Conservation (phyloP, 305 asterid species). For the Fraxinus dipetala region DNA sequence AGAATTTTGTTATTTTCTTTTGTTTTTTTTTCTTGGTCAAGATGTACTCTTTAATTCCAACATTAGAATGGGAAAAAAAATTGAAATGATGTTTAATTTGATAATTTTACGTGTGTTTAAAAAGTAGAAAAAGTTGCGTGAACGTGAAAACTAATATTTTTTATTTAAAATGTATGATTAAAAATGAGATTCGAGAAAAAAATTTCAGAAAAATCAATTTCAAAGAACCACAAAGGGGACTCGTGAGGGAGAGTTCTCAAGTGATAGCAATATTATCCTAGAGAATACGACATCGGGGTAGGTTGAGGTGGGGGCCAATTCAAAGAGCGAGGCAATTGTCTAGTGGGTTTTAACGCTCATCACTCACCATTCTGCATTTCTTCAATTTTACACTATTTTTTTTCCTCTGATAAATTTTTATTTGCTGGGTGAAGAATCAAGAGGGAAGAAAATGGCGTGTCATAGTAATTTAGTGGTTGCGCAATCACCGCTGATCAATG, state of each 20-base stretch:
- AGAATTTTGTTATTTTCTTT: neutral
- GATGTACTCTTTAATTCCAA: neutral
- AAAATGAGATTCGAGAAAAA: too few relatives aligned
- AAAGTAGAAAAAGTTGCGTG: too few relatives aligned
- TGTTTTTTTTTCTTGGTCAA: neutral
- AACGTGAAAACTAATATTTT: too few relatives aligned
- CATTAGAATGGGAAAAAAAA: neutral
- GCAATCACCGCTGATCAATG: slow-evolving; percentile 38
- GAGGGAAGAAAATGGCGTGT: slow-evolving; percentile 31
- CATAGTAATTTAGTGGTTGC: slow-evolving; percentile 37
- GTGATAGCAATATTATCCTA: neutral
- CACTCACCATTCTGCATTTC: neutral
- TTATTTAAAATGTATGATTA: too few relatives aligned
- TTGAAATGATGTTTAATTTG: neutral
- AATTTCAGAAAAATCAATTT: too few relatives aligned
- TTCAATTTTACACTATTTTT: neutral
- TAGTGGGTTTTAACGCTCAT: neutral
- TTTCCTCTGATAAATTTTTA: neutral
- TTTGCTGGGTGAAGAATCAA: neutral
- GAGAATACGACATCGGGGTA: neutral
- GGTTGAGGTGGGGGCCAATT: neutral
- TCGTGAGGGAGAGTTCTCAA: too few relatives aligned
- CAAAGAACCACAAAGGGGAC: too few relatives aligned
- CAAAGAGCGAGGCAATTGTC: too few relatives aligned
- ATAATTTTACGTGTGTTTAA: too few relatives aligned